Evolutionary conservation across 2,329 filamentous ascomycete species (phyloP).

Genomic region (Ambrosiella xylebori): DNA sequence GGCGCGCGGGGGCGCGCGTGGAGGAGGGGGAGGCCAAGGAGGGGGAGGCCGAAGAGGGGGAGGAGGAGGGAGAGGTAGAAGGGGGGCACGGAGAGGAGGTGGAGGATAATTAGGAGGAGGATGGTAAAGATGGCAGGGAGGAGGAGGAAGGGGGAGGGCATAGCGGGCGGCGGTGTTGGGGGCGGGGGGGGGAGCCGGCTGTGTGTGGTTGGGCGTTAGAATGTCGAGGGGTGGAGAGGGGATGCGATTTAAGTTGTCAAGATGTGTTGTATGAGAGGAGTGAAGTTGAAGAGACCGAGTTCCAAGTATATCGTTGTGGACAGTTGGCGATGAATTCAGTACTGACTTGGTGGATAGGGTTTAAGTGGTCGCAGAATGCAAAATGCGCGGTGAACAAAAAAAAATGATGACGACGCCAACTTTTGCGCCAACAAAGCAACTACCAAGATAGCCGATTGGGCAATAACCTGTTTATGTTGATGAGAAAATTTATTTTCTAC

Average conservation of each 20-base stretch:
- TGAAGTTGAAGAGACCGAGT: neutral
- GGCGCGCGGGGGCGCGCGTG: constrained; percentile 66
- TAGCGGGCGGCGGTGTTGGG: neutral
- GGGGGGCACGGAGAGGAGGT: neutral
- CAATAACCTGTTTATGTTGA: no score
- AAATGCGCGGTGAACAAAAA: neutral
- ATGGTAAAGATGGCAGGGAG: neutral
- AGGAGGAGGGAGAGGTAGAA: constrained; percentile 1
- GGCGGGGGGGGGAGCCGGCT: no score
- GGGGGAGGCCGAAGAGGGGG: constrained; percentile 21
- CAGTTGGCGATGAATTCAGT: neutral
- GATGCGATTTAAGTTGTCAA: neutral
- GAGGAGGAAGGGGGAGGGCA: neutral
- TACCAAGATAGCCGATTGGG: no score
- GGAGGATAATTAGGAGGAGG: neutral
- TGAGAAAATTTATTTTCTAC: no score
- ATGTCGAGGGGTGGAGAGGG: no score
- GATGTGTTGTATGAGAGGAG: neutral
- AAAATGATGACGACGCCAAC: neutral
- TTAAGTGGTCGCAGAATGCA: neutral
- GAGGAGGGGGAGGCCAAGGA: constrained; percentile 47
- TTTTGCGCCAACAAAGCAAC: no score
- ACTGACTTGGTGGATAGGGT: neutral
- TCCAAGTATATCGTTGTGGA: neutral
- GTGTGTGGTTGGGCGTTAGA: no score